phyloP scores from a whole-genome alignment of 1,284 basidiomycete genomes.

The Cryptococcus neoformans region DNA sequence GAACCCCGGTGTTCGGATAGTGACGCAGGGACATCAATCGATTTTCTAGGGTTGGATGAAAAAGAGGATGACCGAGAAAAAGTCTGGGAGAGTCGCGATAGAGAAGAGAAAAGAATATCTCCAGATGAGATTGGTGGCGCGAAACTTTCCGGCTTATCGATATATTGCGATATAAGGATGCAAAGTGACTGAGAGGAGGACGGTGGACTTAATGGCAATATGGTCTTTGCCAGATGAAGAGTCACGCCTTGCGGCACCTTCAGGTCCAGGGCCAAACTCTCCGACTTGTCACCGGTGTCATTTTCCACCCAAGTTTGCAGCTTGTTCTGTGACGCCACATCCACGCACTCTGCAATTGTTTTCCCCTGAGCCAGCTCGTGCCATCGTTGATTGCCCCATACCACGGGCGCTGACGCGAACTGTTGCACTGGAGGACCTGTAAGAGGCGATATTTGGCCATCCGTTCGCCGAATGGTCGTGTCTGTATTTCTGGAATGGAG shows the following conservation, averaged over 20 bases:
- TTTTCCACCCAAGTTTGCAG: constrained; percentile 32
- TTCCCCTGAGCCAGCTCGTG: constrained; percentile 19
- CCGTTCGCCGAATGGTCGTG: constrained; percentile 21
- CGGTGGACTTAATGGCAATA: constrained; percentile 23
- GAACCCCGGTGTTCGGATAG: background rate
- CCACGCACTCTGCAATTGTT: constrained; percentile 21
- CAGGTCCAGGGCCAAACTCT: constrained; percentile 13
- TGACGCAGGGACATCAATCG: background rate
- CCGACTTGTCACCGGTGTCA: background rate
- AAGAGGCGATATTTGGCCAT: constrained; percentile 24
- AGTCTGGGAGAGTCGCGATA: background rate
- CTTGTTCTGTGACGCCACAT: constrained; percentile 9
- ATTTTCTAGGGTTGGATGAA: constrained; percentile 4
- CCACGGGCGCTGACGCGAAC: constrained; percentile 3
- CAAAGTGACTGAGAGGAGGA: constrained; percentile 23
- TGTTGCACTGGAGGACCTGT: constrained; percentile 8
- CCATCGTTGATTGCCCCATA: constrained; percentile 32
- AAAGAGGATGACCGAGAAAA: constrained; percentile 1
- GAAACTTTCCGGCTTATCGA: background rate
- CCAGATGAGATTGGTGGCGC: background rate
- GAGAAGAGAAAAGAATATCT: background rate
- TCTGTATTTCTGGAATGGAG: constrained; percentile 34
- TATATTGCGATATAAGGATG: constrained; percentile 25
- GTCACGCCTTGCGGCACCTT: constrained; percentile 5
- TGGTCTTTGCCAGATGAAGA: constrained; percentile 20